Evolutionary conservation across 345 rosid species (phyloP), one percentile per base, ranked within the genome.

Genomic region (Cardamine chenopodiifolia): DNA sequence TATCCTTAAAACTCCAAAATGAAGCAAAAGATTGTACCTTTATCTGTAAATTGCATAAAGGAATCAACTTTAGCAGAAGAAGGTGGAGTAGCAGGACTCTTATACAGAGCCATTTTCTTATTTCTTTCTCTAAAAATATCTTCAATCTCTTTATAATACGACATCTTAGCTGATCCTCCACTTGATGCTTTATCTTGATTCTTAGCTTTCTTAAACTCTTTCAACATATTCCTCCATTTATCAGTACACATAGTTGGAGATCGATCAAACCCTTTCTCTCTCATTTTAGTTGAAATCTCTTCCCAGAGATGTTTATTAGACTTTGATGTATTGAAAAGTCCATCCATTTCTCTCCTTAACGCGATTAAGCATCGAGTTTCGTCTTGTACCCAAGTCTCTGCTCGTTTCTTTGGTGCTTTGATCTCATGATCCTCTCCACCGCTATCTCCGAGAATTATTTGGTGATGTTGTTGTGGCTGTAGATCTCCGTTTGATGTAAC

Each of bases 251-350:
- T 96, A 7, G 89, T 82, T 1, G 99, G 99, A 0, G 97, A 89
- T 60, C 99, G 83, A 82, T 96, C 98, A 69, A 92, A 96, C 4
- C 98, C 98, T 75, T 88, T 92, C 61, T 90, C 98, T 52, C 89
- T 89, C 98, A 96, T 96, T 80, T 90, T 90, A 1, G 55, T 74
- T 2, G 97, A 92, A 35, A 96, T 96, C 80, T 90, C 82, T 48
- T 90, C 92, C 99, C 99, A 96, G 25, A 96, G 83, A 71, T 96
- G 98, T 78, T 96, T 92, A 71, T 96, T 96, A 14, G 99, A 96
- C 84, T 89, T 96, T 3, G 97, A 88, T 15, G 98, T 92, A 60
- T 96, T 96, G 80, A 96, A 96, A 10, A 90, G 83, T 2, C 86
- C 71, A 52, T 92, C 98, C 90, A 89, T 89, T 64, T 88, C 99